Evolutionary conservation across 192 early-diverging fungal genomes (phyloP).

Genomic region (Coemansia sp.): DNA sequence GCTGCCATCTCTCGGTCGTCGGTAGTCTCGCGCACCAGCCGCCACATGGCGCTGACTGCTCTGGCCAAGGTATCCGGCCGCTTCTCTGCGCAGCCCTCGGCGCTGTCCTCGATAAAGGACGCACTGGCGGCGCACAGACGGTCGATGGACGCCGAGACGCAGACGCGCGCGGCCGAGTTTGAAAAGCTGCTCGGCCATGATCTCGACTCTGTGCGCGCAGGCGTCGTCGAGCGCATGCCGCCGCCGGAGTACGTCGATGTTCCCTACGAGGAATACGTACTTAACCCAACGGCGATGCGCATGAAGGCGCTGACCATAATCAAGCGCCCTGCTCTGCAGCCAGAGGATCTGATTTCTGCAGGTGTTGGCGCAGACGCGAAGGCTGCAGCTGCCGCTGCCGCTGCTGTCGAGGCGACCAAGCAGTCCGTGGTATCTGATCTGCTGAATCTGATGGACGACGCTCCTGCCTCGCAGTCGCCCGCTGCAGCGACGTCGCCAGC

Average conservation of each 20-base stretch:
- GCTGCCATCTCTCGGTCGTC: constrained; percentile 74
- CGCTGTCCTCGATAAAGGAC: constrained; percentile 54
- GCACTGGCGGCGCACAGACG: constrained; percentile 61
- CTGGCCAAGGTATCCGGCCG: constrained; percentile 86
- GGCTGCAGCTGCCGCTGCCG: constrained; percentile 14
- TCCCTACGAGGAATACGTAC: constrained; percentile 47
- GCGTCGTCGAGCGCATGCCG: constrained; percentile 93
- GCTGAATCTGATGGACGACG: constrained; percentile 69
- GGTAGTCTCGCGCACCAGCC: constrained; percentile 72
- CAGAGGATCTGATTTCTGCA: constrained; percentile 14
- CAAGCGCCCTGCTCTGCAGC: constrained; percentile 23
- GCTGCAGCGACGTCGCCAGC: constrained; percentile 30
- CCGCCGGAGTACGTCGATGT: constrained; percentile 63
- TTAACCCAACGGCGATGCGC: constrained; percentile 54
- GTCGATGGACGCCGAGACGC: constrained; percentile 87
- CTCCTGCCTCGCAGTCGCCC: constrained; percentile 10
- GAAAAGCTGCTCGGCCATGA: constrained; percentile 66
- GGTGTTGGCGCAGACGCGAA: constrained; percentile 10
- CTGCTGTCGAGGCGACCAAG: constrained; percentile 19
- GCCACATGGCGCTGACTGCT: constrained; percentile 82
- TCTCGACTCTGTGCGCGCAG: constrained; percentile 66
- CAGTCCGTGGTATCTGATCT: constrained; percentile 52
- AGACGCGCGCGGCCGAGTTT: constrained; percentile 93
- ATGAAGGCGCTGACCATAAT: constrained; percentile 40
- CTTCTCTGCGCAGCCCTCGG: constrained; percentile 54